Evolutionary conservation across 179 eudicot genomes (phyloP), one percentile per base, ranked within the genome.

Genomic region (Patellifolia procumbens): DNA sequence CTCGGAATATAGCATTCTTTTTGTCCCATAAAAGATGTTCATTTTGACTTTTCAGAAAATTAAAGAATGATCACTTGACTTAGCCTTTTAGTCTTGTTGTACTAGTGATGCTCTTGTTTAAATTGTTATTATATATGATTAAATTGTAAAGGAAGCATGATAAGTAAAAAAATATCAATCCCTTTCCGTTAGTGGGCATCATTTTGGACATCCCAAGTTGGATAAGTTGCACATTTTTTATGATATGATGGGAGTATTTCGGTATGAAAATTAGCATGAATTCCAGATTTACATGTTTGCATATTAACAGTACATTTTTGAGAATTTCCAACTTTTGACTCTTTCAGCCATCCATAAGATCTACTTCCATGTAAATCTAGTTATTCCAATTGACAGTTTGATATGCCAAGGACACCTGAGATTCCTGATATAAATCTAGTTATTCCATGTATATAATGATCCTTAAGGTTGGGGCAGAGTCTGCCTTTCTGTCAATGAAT

Each of bases 211-310:
- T 63, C n/a, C 42, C 68, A 8, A 63, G 35, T 63, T 20, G 4
- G 24, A 63, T 26, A 8, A 34, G 46, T n/a, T 63, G 46, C 5
- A 20, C 45, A 4, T 2, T 7, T 0, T 19, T 17, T 8, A 34
- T 6, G 4, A 17, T 16, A 28, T 7, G 17, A n/a, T 26, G 60
- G 63, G 19, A 59, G 2, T 13, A 19, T 59, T 6, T 26, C 2
- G 32, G 68, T 63, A 63, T 34, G 39, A 48, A 29, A 72, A 53
- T 19, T 55, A 72, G 51, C 49, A 56, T 65, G 66, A 17, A 31
- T 10, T 37, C 35, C 31, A 42, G 24, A 34, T 22, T 13, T 37
- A 16, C 17, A 15, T 55, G 1, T 1, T 72, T 72, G 24, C 32
- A 19, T n/a, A n/a, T 20, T 53, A 22, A 55, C 48, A 17, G 9